phyloP scores from a whole-genome alignment of 2,329 filamentous ascomycete genomes.

The Mollisia scopiformis region DNA sequence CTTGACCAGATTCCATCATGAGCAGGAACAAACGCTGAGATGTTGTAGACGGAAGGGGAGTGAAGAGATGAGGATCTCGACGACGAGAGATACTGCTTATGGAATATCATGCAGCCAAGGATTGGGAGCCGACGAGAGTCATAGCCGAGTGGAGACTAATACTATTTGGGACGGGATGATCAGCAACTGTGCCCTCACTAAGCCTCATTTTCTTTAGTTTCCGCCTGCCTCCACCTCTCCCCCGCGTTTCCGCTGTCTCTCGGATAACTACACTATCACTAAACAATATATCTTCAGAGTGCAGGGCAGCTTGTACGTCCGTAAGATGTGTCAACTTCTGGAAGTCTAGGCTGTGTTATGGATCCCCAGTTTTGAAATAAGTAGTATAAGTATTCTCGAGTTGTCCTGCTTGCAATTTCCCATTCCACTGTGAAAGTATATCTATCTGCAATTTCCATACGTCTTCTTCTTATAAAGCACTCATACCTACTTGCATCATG shows the following conservation, averaged over 20 bases:
- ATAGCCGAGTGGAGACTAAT: neutral
- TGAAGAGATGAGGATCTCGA: neutral
- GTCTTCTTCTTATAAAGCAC: no score
- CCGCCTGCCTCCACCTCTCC: neutral
- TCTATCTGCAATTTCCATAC: no score
- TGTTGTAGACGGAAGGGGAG: neutral
- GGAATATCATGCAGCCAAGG: neutral
- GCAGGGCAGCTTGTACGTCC: neutral
- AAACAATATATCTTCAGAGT: neutral
- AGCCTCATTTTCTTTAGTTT: neutral
- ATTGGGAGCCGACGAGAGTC: neutral
- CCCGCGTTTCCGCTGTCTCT: neutral
- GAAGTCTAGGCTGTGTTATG: neutral
- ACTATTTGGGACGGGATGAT: neutral
- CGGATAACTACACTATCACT: no score
- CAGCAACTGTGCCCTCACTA: neutral
- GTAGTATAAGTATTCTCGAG: neutral
- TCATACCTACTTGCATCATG: neutral
- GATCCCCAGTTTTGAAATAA: neutral
- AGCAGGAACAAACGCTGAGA: neutral
- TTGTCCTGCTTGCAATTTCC: neutral
- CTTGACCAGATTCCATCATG: neutral
- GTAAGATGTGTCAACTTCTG: neutral
- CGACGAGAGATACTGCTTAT: neutral
- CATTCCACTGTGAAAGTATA: no score